Base-by-base conservation (phyloP, 768 basidiomycete genomes). In the Imleria badia region DNA sequence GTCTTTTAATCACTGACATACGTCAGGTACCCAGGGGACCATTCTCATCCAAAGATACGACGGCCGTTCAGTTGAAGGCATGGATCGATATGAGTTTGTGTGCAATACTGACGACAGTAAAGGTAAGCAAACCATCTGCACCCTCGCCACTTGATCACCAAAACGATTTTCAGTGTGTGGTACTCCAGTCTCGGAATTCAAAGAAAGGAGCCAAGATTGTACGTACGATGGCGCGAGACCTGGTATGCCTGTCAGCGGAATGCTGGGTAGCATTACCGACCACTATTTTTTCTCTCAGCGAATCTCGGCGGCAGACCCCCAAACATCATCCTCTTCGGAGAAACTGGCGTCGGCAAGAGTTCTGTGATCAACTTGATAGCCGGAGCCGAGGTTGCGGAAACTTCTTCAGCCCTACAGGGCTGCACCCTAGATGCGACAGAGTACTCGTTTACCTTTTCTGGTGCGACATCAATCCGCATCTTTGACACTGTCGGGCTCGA, bases 401-500 rank as follows among this genome's bases (percentile, higher is more conserved):
- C 51, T 3, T 59, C 56, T 12, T 23, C 48, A 3, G 22, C 23
- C 44, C 6, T 35, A 6, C 8, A 54, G 5, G 44, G 34, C 0
- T 59, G 52, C 35, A 54, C 57, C 7, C 31, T 59, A 6, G 3
- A 30, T 3, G 3, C 51, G 15, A 47, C 31, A 1, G 48, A 46
- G 6, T 47, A 60, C 17, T 12, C 35, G 2, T 59, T 60, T 6
- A 15, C 34, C 14, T 46, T 59, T 3, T 31, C 54, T 0, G 30
- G 3, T 12, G 22, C 17, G 10, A 3, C 19, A 2, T 11, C 22
- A 11, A 4, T 60, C 11, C 33, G 29, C 10, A 22, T 51, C 23
- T 60, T 42, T 13, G 59, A 60, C 17, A 60, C 43, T 3, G 53
- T 49, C 23, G 54, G 53, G 9, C 53, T 60, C 33, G 33, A 60